These are phyloP conservation scores for Styphnolobium japonicum DNA, from an alignment of 306 rosid species.

Conservation along the genomic window DNA sequence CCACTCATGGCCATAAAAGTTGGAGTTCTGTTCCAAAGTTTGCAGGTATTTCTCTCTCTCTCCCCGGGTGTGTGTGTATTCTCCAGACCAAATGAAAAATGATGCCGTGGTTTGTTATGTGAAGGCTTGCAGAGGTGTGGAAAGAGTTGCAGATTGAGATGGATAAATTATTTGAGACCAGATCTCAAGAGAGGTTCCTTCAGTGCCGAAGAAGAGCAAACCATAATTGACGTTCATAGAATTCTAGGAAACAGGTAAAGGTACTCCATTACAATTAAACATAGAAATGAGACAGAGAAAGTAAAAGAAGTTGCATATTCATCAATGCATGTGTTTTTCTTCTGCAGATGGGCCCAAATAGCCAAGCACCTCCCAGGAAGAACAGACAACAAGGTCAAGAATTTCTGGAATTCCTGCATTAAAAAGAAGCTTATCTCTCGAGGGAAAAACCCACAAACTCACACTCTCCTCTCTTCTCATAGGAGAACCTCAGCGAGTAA, in stretches of 20 bases:
- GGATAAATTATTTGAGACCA: constrained; percentile 87
- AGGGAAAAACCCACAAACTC: constrained; percentile 90
- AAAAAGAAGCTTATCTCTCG: constrained; percentile 81
- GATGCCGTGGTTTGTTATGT: background rate
- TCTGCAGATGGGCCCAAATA: constrained; percentile 78
- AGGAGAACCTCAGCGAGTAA: constrained; percentile 6
- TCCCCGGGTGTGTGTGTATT: background rate
- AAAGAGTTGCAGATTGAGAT: constrained; percentile 83
- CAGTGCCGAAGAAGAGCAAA: constrained; percentile 68
- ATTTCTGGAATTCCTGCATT: constrained; percentile 87
- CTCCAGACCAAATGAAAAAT: background rate
- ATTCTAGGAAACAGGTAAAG: constrained; percentile 73
- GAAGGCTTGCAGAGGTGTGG: constrained; percentile 85
- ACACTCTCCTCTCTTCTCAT: constrained; percentile 57
- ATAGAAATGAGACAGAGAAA: background rate
- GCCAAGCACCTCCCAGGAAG: constrained; percentile 95
- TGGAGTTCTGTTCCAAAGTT: constrained; percentile 83
- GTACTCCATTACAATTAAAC: background rate
- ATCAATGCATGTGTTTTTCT: constrained; percentile 16
- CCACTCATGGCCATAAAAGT: constrained; percentile 58
- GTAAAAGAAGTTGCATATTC: background rate
- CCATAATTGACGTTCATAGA: constrained; percentile 78
- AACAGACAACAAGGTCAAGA: constrained; percentile 92
- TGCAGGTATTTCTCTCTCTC: constrained; percentile 50
- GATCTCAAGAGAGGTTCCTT: constrained; percentile 81